Evolutionary conservation across 225 moss, liverwort and hornwort species (phyloP).

Genomic region (Thuidium tamariscinum): DNA sequence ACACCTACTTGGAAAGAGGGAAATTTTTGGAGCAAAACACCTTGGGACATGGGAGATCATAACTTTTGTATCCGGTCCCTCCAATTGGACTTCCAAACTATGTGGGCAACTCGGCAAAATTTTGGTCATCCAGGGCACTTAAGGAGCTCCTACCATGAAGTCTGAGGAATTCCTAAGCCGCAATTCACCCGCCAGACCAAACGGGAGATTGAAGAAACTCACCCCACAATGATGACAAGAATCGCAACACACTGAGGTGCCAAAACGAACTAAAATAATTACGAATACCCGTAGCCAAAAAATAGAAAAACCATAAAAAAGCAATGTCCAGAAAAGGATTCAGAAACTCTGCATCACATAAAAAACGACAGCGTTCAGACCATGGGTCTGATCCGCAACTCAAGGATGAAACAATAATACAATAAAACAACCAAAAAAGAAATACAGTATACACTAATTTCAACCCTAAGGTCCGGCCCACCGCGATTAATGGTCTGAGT

Average conservation of each 20-base stretch:
- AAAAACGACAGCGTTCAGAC: not conserved
- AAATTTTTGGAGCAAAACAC: not conserved
- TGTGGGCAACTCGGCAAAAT: no score
- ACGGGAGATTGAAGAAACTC: no score
- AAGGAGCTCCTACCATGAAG: not conserved
- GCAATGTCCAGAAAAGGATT: not conserved
- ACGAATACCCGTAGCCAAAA: not conserved
- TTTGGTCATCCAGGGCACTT: no score
- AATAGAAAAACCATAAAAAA: not conserved
- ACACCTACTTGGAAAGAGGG: not conserved
- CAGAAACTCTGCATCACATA: not conserved
- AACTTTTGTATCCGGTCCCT: not conserved
- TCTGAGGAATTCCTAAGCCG: not conserved
- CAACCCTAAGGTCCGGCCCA: not conserved
- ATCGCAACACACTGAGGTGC: not conserved
- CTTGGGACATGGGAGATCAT: not conserved
- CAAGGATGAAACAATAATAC: not conserved
- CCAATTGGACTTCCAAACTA: not conserved
- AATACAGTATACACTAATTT: constrained; percentile 6
- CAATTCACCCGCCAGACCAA: not conserved
- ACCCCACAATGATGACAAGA: not conserved
- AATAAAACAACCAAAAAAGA: not conserved
- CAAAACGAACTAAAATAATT: not conserved
- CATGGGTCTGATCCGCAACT: not conserved
- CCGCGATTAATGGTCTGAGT: constrained; percentile 29